Conservation (phyloP, 768 basidiomycete species). For the Atractiella rhizophila region DNA sequence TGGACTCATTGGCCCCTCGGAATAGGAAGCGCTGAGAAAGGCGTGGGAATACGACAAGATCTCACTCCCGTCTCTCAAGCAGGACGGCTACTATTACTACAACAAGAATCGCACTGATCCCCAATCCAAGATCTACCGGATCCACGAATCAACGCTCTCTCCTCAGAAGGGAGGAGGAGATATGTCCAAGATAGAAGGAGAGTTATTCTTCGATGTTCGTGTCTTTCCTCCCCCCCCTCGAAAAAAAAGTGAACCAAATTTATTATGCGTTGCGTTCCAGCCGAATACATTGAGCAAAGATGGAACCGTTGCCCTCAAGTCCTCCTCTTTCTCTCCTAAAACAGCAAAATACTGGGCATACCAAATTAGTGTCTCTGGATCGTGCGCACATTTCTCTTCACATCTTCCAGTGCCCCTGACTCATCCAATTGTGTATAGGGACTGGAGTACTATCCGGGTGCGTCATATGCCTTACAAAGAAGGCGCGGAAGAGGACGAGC, state of each 20-base stretch:
- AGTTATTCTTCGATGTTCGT: constrained; percentile 54
- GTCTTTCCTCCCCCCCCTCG: neutral
- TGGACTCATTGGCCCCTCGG: too few relatives aligned
- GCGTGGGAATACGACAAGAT: too few relatives aligned
- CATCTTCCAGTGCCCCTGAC: neutral
- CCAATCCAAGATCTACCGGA: constrained; percentile 35
- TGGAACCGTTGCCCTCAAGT: constrained; percentile 40
- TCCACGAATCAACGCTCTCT: constrained; percentile 24
- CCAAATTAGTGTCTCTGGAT: too few relatives aligned
- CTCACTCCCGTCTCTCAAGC: constrained; percentile 34
- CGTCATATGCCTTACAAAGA: constrained; percentile 30
- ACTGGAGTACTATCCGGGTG: constrained; percentile 22
- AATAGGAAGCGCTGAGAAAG: too few relatives aligned
- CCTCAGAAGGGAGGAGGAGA: too few relatives aligned
- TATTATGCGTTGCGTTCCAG: constrained; percentile 20
- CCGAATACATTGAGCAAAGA: constrained; percentile 47
- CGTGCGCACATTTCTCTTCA: neutral
- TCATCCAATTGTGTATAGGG: constrained; percentile 3
- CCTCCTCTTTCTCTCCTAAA: constrained; percentile 37
- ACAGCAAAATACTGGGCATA: constrained; percentile 40
- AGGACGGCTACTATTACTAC: constrained; percentile 45
- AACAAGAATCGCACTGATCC: constrained; percentile 44
- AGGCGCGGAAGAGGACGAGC: constrained; percentile 24
- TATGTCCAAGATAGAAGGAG: constrained; percentile 22
- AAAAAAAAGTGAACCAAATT: neutral